Conservation (phyloP, 345 rosid species). For the Limnanthes douglasii region DNA sequence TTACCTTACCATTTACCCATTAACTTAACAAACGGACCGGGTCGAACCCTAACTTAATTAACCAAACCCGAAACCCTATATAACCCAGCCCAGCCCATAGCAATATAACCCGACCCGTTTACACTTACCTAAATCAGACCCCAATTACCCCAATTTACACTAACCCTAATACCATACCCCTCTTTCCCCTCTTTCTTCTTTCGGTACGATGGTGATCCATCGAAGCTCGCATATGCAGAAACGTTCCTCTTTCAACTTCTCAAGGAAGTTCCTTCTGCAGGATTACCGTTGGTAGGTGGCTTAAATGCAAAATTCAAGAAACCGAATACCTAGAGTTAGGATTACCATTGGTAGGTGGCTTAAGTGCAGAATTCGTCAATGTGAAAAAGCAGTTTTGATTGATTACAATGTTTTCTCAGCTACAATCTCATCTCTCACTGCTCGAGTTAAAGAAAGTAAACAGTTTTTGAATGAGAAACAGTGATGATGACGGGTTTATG, state of each 20-base stretch:
- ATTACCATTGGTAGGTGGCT: conserved; percentile 59
- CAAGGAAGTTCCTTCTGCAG: conserved; percentile 55
- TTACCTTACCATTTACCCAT: no score
- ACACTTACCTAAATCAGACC: no score
- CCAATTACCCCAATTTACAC: no score
- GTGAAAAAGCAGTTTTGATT: conserved; percentile 64
- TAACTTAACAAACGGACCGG: no score
- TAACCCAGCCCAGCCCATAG: no score
- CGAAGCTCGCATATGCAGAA: conserved; percentile 60
- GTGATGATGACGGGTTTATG: conserved; percentile 35
- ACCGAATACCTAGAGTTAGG: conserved; percentile 50
- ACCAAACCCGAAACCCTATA: no score
- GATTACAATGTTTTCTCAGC: conserved; percentile 36
- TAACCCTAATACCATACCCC: no score
- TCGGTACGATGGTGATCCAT: conserved; percentile 33
- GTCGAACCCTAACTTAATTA: no score
- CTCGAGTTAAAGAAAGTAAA: conserved; percentile 28
- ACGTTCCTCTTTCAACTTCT: conserved; percentile 51
- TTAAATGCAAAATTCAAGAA: no score
- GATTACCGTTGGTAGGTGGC: no score
- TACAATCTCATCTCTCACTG: conserved; percentile 28
- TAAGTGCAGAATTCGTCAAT: conserved; percentile 53
- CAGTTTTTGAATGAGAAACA: conserved; percentile 18
- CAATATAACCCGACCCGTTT: no score
- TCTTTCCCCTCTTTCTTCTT: no score